These are phyloP conservation scores for Strobilomyces confusus DNA, from an alignment of 768 basidiomycete genomes.

Conservation along the genomic window DNA sequence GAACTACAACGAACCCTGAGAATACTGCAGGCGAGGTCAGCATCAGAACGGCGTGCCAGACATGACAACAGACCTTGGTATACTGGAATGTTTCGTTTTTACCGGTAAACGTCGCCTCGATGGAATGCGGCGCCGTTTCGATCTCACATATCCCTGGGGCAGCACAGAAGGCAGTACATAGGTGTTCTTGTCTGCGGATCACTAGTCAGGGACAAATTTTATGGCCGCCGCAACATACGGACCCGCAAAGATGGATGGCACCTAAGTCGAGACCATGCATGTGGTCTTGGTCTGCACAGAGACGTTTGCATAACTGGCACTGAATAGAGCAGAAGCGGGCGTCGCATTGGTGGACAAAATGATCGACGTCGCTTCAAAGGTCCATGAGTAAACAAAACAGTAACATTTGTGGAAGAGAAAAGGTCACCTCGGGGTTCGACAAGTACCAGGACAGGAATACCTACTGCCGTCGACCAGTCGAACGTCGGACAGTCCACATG, in stretches of 20 bases:
- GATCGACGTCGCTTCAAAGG: slow-evolving; percentile 39
- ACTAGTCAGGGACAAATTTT: slow-evolving; percentile 18
- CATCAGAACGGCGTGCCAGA: neutral
- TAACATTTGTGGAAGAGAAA: neutral
- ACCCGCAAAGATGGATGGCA: slow-evolving; percentile 1
- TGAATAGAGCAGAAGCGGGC: slow-evolving; percentile 48
- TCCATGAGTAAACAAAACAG: neutral
- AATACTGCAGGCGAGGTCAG: slow-evolving; percentile 36
- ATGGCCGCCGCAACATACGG: neutral
- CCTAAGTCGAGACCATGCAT: neutral
- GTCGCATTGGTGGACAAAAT: slow-evolving; percentile 48
- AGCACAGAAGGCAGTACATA: slow-evolving; percentile 41
- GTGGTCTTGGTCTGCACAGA: slow-evolving; percentile 36
- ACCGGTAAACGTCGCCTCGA: slow-evolving; percentile 60
- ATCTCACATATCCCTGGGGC: slow-evolving; percentile 31
- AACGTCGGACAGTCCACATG: slow-evolving; percentile 37
- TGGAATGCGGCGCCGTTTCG: slow-evolving; percentile 44
- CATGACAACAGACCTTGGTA: slow-evolving; percentile 44
- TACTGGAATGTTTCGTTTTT: slow-evolving; percentile 59
- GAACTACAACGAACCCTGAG: slow-evolving; percentile 39
- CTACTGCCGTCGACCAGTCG: slow-evolving; percentile 25
- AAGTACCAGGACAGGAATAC: slow-evolving; percentile 42
- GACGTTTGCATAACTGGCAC: slow-evolving; percentile 53
- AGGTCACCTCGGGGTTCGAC: slow-evolving; percentile 39
- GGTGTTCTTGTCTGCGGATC: slow-evolving; percentile 46